Percentiles rank a stretch among this genome's conserved stretches.
Conservation (phyloP, 2,329 filamentous ascomycete species). For the Trichoderma cornu-damae region DNA sequence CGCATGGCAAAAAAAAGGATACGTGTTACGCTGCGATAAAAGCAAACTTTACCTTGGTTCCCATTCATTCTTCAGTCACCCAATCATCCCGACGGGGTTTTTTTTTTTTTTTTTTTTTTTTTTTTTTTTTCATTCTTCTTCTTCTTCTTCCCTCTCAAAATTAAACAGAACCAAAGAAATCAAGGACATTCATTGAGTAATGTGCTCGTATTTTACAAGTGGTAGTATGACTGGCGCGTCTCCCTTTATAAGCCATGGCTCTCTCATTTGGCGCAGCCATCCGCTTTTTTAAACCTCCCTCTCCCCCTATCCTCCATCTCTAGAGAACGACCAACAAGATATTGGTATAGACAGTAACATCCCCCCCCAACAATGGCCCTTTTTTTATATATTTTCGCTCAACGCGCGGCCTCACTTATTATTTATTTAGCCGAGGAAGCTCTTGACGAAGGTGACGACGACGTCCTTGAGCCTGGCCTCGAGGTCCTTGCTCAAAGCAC, state of each 20-base stretch:
- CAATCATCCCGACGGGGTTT: not conserved
- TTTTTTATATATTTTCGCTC: slow-evolving; percentile 31
- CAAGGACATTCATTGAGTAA: slow-evolving; percentile 57
- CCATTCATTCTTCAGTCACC: not conserved
- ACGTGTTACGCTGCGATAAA: too few species aligned
- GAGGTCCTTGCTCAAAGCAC: slow-evolving; percentile 88
- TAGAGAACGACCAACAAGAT: slow-evolving; percentile 42
- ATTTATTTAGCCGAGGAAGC: slow-evolving; percentile 61
- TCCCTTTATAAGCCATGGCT: slow-evolving; percentile 41
- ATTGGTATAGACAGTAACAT: slow-evolving; percentile 47
- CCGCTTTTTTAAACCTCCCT: slow-evolving; percentile 35
- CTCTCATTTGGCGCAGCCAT: slow-evolving; percentile 43
- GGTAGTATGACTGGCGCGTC: slow-evolving; percentile 47
- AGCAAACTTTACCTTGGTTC: too few species aligned
- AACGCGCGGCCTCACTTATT: slow-evolving; percentile 27
- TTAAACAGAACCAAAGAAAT: slow-evolving; percentile 51
- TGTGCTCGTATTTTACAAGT: slow-evolving; percentile 60
- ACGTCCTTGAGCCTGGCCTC: slow-evolving; percentile 78
- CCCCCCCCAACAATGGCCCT: slow-evolving; percentile 32
- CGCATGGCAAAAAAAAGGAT: too few species aligned
- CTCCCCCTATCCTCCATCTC: slow-evolving; percentile 42
- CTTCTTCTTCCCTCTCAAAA: not conserved
- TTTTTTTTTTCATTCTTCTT: too few species aligned
- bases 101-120: too few species aligned
- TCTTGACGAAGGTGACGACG: slow-evolving; percentile 82